These are phyloP conservation scores for Basidioascus undulatus DNA, from an alignment of 768 basidiomycete species.

Conservation along the genomic window DNA sequence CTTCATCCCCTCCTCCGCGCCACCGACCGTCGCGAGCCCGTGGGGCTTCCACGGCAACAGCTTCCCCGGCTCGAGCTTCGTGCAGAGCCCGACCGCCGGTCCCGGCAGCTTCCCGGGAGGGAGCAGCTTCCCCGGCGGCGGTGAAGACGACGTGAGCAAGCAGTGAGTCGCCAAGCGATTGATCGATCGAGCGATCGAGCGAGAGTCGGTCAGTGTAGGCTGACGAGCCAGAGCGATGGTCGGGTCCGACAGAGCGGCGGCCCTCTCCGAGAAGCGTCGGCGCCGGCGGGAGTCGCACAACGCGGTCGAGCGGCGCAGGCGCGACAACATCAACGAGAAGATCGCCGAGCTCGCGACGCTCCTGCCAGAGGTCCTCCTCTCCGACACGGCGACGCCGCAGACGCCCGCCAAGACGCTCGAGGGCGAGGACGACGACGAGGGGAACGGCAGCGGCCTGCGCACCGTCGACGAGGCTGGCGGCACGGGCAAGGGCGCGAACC, in stretches of 20 bases:
- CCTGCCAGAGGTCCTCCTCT: conserved; percentile 59
- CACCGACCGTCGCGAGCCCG: conserved; percentile 23
- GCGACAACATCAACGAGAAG: conserved; percentile 91
- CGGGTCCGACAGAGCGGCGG: conserved; percentile 20
- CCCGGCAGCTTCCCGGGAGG: conserved; percentile 4
- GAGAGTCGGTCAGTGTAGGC: not conserved
- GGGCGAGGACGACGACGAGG: not conserved
- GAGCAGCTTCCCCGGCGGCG: conserved; percentile 9
- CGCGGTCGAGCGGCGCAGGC: conserved; percentile 60
- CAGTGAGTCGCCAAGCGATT: conserved; percentile 18
- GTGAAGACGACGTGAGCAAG: conserved; percentile 19
- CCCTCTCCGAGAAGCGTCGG: conserved; percentile 61
- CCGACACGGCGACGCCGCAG: not conserved
- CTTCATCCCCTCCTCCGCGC: conserved; percentile 33
- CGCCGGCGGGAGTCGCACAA: conserved; percentile 70
- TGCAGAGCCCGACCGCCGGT: conserved; percentile 5
- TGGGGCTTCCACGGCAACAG: conserved; percentile 14
- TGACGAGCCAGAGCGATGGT: not conserved
- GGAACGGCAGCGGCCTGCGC: no score
- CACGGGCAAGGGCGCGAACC: conserved; percentile 7
- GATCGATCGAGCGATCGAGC: not conserved
- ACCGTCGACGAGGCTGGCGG: not conserved
- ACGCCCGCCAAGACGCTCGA: no score
- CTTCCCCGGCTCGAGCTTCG: conserved; percentile 12
- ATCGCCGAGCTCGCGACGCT: conserved; percentile 71